phyloP scores from a whole-genome alignment of 768 basidiomycete species.

The Lyophyllum semitale region DNA sequence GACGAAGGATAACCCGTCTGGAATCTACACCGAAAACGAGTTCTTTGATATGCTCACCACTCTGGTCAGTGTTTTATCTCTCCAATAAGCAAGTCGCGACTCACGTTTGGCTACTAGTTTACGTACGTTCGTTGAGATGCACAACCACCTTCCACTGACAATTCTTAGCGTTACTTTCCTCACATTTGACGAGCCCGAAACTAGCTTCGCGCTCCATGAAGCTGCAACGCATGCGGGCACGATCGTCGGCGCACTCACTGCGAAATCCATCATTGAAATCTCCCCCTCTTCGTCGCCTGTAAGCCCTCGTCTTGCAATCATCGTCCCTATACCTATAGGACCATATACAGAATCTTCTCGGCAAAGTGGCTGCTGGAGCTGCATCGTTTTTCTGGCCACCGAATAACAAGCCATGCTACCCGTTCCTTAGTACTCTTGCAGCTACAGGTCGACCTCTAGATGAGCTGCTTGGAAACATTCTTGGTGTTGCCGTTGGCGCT shows the following conservation, averaged over 20 bases:
- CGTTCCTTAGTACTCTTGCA: constrained; percentile 40
- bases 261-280: constrained; percentile 27
- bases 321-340: background rate
- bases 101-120: background rate
- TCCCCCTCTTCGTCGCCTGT: constrained; percentile 27
- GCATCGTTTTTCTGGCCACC: constrained; percentile 4
- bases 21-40: constrained; percentile 48
- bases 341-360: background rate
- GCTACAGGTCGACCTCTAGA: constrained; percentile 38
- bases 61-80: constrained; percentile 25
- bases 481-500: constrained; percentile 48
- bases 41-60: constrained; percentile 43
- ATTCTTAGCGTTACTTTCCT: constrained; percentile 22
- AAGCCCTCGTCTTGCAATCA: background rate
- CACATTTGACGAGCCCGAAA: constrained; percentile 30
- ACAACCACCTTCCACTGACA: background rate
- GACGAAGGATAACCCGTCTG: constrained; percentile 44
- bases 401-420: constrained; percentile 33
- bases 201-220: constrained; percentile 30
- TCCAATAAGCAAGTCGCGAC: background rate
- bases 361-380: background rate
- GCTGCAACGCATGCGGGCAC: constrained; percentile 28
- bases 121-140: too few species aligned
- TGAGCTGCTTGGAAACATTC: constrained; percentile 42
- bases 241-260: constrained; percentile 29